Evolutionary conservation across 495 filamentous ascomycete species (phyloP), one percentile per base, ranked within the genome.

Genomic region (Trichoderma gamsii): DNA sequence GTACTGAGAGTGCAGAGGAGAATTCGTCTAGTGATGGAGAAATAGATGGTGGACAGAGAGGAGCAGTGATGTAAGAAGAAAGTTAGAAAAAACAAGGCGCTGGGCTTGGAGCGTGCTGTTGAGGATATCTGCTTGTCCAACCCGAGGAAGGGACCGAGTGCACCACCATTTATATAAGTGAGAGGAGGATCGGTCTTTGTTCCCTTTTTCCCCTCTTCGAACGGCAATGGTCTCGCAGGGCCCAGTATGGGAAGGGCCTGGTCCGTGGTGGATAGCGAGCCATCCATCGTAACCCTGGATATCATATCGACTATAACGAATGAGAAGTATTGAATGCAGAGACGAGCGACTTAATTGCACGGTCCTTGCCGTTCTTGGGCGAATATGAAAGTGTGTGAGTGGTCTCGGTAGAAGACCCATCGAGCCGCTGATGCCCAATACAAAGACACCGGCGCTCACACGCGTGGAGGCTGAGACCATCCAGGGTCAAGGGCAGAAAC

Each of bases 401-500:
- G 27, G 56, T 61, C 56, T 32, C 27, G 23, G 25, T 27, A 56
- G 13, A 16, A 32, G 56, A 61, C 27, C 56, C 56, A 61, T 61
- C 56, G 27, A 32, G 56, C 15, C 27, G 16, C 56, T 16, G 27
- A 29, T 61, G 56, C 16, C 56, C 56, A 15, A 61, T 61, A 16
- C 56, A 61, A 61, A 61, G 23, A 61, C 56, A 61, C 56, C 56
- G 3, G 56, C 8, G 27, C 56, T 61, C 56, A 61, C 25, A 61
- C 56, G 56, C 56, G 56, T 61, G 56, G 56, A 27, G 56, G 56
- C 56, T 61, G 56, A 61, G 56, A 61, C 56, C 56, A 61, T 23
- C 56, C 27, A 61, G 56, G 56, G 56, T 61, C 56, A 61, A 61
- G 56, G 56, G 56, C 21, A 61, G 27, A 18, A 61, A 61, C 56